Evolutionary conservation across 2,329 filamentous ascomycete genomes (phyloP).

Genomic region (Alternaria alternata): DNA sequence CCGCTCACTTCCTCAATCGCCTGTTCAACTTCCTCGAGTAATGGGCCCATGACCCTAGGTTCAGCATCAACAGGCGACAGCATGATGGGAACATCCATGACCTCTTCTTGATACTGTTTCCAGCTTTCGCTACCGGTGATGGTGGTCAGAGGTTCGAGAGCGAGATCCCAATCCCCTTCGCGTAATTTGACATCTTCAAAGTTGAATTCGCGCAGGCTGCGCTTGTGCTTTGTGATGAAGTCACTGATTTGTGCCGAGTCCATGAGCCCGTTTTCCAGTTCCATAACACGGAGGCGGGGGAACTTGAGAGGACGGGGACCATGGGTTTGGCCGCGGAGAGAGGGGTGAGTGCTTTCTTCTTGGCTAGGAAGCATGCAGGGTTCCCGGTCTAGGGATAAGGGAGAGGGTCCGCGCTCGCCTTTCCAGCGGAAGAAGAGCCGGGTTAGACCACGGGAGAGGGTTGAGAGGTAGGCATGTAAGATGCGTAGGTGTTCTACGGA

Average conservation of each 20-base stretch:
- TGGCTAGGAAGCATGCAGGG: constrained; percentile 69
- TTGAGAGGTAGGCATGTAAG: constrained; percentile 80
- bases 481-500: constrained; percentile 68
- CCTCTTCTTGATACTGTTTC: constrained; percentile 52
- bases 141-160: constrained; percentile 73
- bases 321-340: constrained; percentile 41
- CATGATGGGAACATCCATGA: constrained; percentile 54
- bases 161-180: constrained; percentile 81
- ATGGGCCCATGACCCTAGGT: constrained; percentile 46
- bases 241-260: constrained; percentile 73
- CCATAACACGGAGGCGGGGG: constrained; percentile 71
- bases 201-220: constrained; percentile 77
- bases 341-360: constrained; percentile 37
- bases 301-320: constrained; percentile 64
- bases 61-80: constrained; percentile 45
- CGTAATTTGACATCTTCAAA: constrained; percentile 78
- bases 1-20: constrained; percentile 36
- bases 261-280: constrained; percentile 76
- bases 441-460: constrained; percentile 71
- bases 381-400: constrained; percentile 74
- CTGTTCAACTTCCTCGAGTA: constrained; percentile 43
- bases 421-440: constrained; percentile 81
- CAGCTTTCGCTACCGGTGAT: constrained; percentile 53
- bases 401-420: constrained; percentile 75
- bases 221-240: constrained; percentile 72